Evolutionary conservation across 768 basidiomycete genomes (phyloP).

Genomic region (Pholiota conissans): DNA sequence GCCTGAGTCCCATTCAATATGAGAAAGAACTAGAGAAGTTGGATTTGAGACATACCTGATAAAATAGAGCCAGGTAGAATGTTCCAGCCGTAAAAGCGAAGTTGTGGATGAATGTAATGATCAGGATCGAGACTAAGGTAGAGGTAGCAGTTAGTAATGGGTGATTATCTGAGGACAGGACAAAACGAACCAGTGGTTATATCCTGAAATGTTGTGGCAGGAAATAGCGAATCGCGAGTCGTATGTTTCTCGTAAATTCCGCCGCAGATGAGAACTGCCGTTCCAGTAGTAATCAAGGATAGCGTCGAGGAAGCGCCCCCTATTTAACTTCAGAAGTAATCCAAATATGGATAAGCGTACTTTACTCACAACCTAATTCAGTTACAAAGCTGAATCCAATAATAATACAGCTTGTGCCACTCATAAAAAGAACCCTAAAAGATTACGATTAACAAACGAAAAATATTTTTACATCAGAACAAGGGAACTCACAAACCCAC

Average conservation of each 20-base stretch:
- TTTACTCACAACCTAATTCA: slow-evolving; percentile 61
- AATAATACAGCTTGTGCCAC: slow-evolving; percentile 70
- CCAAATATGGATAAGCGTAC: neutral
- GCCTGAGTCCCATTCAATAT: slow-evolving; percentile 35
- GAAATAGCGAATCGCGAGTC: slow-evolving; percentile 70
- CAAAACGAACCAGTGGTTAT: slow-evolving; percentile 52
- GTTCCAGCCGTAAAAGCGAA: slow-evolving; percentile 83
- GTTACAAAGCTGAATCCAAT: slow-evolving; percentile 81
- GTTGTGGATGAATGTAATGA: slow-evolving; percentile 79
- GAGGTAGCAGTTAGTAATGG: slow-evolving; percentile 14
- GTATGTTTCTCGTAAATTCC: slow-evolving; percentile 71
- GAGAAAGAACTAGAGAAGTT: slow-evolving; percentile 11
- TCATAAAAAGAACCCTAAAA: slow-evolving; percentile 68
- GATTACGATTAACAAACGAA: neutral
- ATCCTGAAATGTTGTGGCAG: slow-evolving; percentile 60
- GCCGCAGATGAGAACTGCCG: slow-evolving; percentile 53
- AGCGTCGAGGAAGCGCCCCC: slow-evolving; percentile 68
- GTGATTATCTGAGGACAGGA: slow-evolving; percentile 5
- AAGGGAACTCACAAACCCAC: slow-evolving; percentile 63
- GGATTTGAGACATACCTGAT: slow-evolving; percentile 53
- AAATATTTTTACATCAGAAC: neutral
- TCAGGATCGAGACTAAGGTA: slow-evolving; percentile 61
- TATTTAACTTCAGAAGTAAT: slow-evolving; percentile 28
- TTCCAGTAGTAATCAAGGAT: slow-evolving; percentile 56
- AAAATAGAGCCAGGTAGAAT: slow-evolving; percentile 83